Percentiles rank a stretch among this genome's conserved stretches.
These are phyloP conservation scores for Leccinum glutinopallens DNA, from an alignment of 1,284 basidiomycete genomes.

Conservation along the genomic window DNA sequence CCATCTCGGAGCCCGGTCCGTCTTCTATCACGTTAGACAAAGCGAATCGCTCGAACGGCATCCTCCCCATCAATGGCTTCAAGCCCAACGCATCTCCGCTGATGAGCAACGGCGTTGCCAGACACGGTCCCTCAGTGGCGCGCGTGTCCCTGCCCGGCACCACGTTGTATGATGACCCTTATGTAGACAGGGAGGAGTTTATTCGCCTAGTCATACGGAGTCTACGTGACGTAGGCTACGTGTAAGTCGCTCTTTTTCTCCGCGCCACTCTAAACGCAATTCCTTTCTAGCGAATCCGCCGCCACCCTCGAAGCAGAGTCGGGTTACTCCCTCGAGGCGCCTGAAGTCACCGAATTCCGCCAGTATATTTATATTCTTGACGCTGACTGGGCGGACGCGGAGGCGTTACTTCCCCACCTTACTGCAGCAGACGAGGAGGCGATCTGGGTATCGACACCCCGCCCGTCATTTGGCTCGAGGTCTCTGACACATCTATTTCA, in stretches of 20 bases:
- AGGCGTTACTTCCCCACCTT: conserved; percentile 67
- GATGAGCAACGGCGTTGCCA: conserved; percentile 48
- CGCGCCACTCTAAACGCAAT: conserved; percentile 19
- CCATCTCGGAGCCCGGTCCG: conserved; percentile 52
- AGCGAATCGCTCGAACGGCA: conserved; percentile 52
- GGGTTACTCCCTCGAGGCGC: conserved; percentile 84
- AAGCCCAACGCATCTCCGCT: conserved; percentile 34
- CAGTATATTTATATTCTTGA: conserved; percentile 67
- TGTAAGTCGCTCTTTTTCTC: conserved; percentile 56
- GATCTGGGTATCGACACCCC: conserved; percentile 52
- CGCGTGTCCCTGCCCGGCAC: conserved; percentile 70
- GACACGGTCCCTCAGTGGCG: conserved; percentile 48
- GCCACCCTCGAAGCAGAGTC: conserved; percentile 90
- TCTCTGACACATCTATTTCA: conserved; percentile 40
- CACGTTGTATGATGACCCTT: conserved; percentile 72
- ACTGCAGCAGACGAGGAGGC: conserved; percentile 68
- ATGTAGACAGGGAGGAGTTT: conserved; percentile 87
- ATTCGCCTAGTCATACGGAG: conserved; percentile 90
- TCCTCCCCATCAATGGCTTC: conserved; percentile 48
- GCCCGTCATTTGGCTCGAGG: conserved; percentile 12
- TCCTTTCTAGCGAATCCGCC: conserved; percentile 74
- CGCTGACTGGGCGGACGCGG: conserved; percentile 85
- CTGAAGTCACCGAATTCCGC: conserved; percentile 81
- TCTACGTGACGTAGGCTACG: conserved; percentile 90
- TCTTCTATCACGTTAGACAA: conserved; percentile 50